phyloP scores from a whole-genome alignment of 2,329 filamentous ascomycete species.

The Fusarium sororula region DNA sequence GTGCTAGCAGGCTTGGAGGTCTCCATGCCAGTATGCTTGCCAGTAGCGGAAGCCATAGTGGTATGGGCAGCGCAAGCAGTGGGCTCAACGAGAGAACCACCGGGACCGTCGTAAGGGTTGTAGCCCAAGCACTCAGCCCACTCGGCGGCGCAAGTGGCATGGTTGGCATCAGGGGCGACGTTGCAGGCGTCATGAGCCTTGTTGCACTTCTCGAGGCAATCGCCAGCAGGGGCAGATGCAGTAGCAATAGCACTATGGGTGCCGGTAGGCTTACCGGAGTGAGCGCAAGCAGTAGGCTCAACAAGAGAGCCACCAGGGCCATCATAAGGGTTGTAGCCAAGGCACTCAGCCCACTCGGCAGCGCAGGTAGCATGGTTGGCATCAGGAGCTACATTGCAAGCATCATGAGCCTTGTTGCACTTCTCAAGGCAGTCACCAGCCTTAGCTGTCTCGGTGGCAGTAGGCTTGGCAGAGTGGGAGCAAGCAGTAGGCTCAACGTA shows the following conservation, averaged over 20 bases:
- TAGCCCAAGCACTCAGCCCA: neutral
- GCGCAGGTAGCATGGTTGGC: conserved; percentile 5
- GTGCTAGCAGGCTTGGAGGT: neutral
- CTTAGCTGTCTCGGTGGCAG: neutral
- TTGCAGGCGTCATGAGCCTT: neutral
- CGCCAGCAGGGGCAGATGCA: neutral
- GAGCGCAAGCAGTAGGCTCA: neutral
- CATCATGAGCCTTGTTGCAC: neutral
- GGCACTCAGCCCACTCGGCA: neutral
- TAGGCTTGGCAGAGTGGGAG: neutral
- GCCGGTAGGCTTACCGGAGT: neutral
- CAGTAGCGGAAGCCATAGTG: neutral
- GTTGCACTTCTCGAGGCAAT: neutral
- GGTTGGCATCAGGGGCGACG: neutral
- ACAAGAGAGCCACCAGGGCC: neutral
- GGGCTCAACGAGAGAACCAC: neutral
- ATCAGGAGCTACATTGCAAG: neutral
- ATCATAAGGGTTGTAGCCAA: conserved; percentile 12
- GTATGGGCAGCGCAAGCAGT: neutral
- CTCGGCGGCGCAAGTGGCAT: conserved; percentile 1
- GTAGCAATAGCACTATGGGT: too few species aligned
- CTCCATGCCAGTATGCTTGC: neutral
- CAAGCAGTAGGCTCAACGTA: conserved; percentile 1
- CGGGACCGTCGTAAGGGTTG: neutral
- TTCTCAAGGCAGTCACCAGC: neutral